These are phyloP conservation scores for Magnolia changhungtana DNA, from an alignment of 164 flowering plant genomes.

Conservation along the genomic window DNA sequence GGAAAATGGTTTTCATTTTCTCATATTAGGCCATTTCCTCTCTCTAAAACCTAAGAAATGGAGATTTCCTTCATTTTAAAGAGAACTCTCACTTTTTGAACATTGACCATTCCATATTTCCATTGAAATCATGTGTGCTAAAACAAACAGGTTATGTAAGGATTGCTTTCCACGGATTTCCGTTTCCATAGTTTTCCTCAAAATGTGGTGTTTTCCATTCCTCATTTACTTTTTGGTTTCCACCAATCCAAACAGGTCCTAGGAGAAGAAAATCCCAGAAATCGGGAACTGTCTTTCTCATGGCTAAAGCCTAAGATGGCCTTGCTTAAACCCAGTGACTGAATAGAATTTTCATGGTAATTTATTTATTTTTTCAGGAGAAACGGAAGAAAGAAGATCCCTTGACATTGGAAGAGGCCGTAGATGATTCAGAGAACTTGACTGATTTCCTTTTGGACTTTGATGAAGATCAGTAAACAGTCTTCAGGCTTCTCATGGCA, in stretches of 20 bases:
- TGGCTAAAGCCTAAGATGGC: neutral
- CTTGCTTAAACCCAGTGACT: neutral
- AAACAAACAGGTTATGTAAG: too few species aligned
- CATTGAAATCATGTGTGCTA: too few species aligned
- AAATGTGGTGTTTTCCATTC: too few species aligned
- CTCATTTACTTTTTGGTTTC: too few species aligned
- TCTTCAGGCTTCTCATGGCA: neutral
- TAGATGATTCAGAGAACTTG: slow-evolving; percentile 84
- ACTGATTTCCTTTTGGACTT: slow-evolving; percentile 93
- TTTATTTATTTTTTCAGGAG: slow-evolving; percentile 35
- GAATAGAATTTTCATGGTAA: neutral
- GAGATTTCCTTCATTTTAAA: too few species aligned
- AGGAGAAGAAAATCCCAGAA: too few species aligned
- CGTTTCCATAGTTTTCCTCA: too few species aligned
- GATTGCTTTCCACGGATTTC: too few species aligned
- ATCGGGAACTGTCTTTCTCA: too few species aligned
- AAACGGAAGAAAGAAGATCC: slow-evolving; percentile 55
- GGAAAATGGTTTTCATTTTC: neutral
- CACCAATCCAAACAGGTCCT: too few species aligned
- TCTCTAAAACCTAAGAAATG: neutral
- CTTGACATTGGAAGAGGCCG: slow-evolving; percentile 65
- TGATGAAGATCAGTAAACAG: slow-evolving; percentile 50
- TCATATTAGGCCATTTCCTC: neutral
- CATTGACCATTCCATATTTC: too few species aligned
- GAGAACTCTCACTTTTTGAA: too few species aligned